Conservation (phyloP, 2,329 filamentous ascomycete genomes). For the Alternaria incomplexa region DNA sequence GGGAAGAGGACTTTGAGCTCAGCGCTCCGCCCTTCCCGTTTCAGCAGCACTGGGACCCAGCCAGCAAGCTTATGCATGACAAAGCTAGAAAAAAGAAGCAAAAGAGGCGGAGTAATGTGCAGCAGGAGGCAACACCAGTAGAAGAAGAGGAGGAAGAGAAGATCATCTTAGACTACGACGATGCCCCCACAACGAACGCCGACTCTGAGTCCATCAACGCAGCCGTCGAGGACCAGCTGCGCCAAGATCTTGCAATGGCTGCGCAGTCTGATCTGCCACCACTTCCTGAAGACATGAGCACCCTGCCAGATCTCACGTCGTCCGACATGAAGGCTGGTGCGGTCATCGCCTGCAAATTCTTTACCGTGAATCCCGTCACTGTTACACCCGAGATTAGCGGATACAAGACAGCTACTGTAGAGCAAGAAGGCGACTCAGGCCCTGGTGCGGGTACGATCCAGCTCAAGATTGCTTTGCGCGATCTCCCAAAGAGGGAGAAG, state of each 20-base stretch:
- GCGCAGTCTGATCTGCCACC: slow-evolving; percentile 65
- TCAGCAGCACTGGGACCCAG: slow-evolving; percentile 83
- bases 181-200: slow-evolving; percentile 28
- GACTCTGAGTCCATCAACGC: slow-evolving; percentile 26
- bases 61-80: slow-evolving; percentile 65
- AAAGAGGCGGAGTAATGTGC: slow-evolving; percentile 51
- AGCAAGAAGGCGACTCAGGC: slow-evolving; percentile 56
- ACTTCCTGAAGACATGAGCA: slow-evolving; percentile 63
- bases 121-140: slow-evolving; percentile 29
- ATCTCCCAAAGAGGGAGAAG: slow-evolving; percentile 65
- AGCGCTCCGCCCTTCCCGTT: slow-evolving; percentile 88
- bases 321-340: slow-evolving; percentile 63
- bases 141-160: slow-evolving; percentile 50
- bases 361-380: slow-evolving; percentile 65
- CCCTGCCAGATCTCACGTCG: slow-evolving; percentile 59
- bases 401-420: slow-evolving; percentile 67
- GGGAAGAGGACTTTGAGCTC: slow-evolving; percentile 62
- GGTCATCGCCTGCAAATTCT: slow-evolving; percentile 71
- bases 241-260: slow-evolving; percentile 54
- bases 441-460: slow-evolving; percentile 60
- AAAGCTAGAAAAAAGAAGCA: slow-evolving; percentile 66
- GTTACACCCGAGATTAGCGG: slow-evolving; percentile 67
- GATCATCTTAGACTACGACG: slow-evolving; percentile 43
- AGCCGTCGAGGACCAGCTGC: slow-evolving; percentile 41
- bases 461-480: slow-evolving; percentile 72